Base-by-base conservation (phyloP, 2,329 filamentous ascomycete species). In the Penicillium sp. region DNA sequence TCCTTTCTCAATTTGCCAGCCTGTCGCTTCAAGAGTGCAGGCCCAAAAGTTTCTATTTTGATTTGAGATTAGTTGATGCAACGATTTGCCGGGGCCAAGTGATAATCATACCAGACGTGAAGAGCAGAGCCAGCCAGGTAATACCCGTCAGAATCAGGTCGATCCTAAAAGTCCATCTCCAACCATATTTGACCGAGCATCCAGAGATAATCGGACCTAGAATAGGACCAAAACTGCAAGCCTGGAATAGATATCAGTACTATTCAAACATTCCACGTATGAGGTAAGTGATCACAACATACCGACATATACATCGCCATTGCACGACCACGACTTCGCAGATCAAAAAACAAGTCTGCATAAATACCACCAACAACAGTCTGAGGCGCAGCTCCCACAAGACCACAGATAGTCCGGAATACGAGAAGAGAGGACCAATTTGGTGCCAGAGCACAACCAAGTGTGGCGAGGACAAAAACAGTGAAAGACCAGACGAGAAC, bases 91-190 rank as follows among this genome's bases (percentile, higher is more conserved):
- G 17, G 3, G 4, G 2, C 5, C 5, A 17, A 17, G 12, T 12
- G 33, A 25, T 19, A 23, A 31, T 31, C 59, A 15, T 64, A 72
- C 70, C 70, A 17, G 86, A 87, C 57, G 91, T 79, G 59, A 87
- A 80, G n/a, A 85, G 56, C 15, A 90, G 74, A 1, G 86, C 76
- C 2, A 86, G 70, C 72, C 87, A 80, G 1, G 86, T 87, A 4
- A 67, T 62, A 4, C 69, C 78, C 2, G 88, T 89, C 54, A 90
- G 79, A 19, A 92, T 89, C 17, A 90, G 77, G 15, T 79, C 87
- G 25, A 91, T 81, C 83, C 78, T 78, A 38, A 81, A 82, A 0
- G 74, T 71, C 77, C 78, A 81, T 25, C 77, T 69, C 80, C 80
- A 82, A 1, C 71, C 73, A n/a, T 75, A 65, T 1, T 67, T 54